These are phyloP conservation scores for Aspergillus pseudoviridinutans DNA, from an alignment of 2,329 filamentous ascomycete species.

Conservation along the genomic window DNA sequence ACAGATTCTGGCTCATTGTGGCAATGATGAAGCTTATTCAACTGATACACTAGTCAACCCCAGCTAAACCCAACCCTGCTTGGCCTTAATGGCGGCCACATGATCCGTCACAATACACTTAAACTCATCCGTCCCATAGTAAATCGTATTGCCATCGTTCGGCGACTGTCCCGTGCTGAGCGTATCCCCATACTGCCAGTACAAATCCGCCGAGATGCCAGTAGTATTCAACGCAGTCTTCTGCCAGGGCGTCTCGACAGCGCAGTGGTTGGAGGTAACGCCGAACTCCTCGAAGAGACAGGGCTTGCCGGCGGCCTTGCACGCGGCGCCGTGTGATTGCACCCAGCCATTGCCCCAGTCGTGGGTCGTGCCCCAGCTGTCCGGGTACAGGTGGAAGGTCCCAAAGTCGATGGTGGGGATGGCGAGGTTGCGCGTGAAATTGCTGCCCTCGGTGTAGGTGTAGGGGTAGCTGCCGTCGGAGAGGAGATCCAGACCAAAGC, in stretches of 20 bases:
- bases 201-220: slow-evolving; percentile 35
- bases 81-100: slow-evolving; percentile 23
- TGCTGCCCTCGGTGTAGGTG: slow-evolving; percentile 47
- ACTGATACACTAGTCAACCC: no score
- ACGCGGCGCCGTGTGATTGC: slow-evolving; percentile 40
- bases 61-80: not conserved
- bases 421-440: slow-evolving; percentile 50
- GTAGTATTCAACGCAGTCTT: slow-evolving; percentile 29
- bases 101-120: slow-evolving; percentile 32
- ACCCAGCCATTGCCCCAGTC: slow-evolving; percentile 48
- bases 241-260: slow-evolving; percentile 33
- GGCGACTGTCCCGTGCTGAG: slow-evolving; percentile 26
- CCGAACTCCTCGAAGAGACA: slow-evolving; percentile 43
- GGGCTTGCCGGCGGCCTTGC: slow-evolving; percentile 35
- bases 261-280: slow-evolving; percentile 25
- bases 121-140: slow-evolving; percentile 28
- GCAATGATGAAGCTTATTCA: no score
- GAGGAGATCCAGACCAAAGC: slow-evolving; percentile 46
- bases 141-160: slow-evolving; percentile 31
- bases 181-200: slow-evolving; percentile 37
- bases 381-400: slow-evolving; percentile 52
- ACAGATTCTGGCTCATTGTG: no score
- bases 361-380: slow-evolving; percentile 38
- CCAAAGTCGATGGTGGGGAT: slow-evolving; percentile 55
- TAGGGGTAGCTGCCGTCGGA: slow-evolving; percentile 54